Conservation (phyloP, 495 filamentous ascomycete species). For the Haplographium delicatum region DNA sequence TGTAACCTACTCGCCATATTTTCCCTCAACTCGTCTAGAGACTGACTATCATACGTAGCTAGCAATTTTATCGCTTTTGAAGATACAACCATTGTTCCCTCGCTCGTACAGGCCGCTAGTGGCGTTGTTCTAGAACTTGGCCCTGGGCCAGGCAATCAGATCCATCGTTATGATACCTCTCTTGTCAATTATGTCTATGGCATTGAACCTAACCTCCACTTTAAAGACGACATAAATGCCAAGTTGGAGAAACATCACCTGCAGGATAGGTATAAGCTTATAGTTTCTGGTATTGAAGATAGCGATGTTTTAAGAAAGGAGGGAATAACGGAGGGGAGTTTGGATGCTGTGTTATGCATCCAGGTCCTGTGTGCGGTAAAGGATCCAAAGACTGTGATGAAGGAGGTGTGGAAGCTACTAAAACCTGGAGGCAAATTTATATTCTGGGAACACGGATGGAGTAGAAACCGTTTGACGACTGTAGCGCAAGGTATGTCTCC, state of each 20-base stretch:
- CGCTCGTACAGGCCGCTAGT: constrained; percentile 31
- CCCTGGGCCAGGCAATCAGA: constrained; percentile 42
- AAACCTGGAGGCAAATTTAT: constrained; percentile 32
- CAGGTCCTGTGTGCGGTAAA: constrained; percentile 50
- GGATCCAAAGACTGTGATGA: constrained; percentile 40
- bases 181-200: constrained; percentile 36
- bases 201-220: constrained; percentile 38
- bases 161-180: constrained; percentile 34
- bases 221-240: constrained; percentile 20
- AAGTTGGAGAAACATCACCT: constrained; percentile 26
- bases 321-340: constrained; percentile 34
- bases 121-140: constrained; percentile 46
- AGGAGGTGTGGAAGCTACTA: constrained; percentile 34
- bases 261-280: constrained; percentile 34
- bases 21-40: not conserved
- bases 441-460: constrained; percentile 40
- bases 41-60: constrained; percentile 11
- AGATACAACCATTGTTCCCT: constrained; percentile 37
- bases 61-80: constrained; percentile 34
- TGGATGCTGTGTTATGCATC: constrained; percentile 48
- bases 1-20: constrained; percentile 4
- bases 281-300: constrained; percentile 35
- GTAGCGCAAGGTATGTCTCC: constrained; percentile 6
- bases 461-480: constrained; percentile 26
- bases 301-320: constrained; percentile 29